Base-by-base conservation (phyloP, 2,329 filamentous ascomycete genomes). In the Sporothrix luriei region DNA sequence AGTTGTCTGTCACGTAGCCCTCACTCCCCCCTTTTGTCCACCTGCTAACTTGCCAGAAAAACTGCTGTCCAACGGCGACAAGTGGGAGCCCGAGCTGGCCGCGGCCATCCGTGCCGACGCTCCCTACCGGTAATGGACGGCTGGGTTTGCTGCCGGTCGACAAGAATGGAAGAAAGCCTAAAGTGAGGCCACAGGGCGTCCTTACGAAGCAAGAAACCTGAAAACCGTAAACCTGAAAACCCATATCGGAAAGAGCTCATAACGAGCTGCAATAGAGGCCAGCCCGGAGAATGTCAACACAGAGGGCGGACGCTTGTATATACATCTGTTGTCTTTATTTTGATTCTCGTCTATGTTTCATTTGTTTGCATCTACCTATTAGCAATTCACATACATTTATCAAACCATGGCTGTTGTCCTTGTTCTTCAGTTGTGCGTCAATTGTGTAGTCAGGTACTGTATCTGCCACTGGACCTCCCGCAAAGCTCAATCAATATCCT, bases 21-120 rank as follows among this genome's bases (percentile, higher is more conserved):
- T 55, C 29, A 14, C 16, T 21, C 9, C 10, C 40, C 16, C 7
- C 3, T 10, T 13, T 4, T 6, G 11, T n/a, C 10, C 33, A 21
- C 16, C 40, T 5, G 13, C 70, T 69, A 33, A 66, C 26, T 10
- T 43, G 72, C 6, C 75, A 84, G 91, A 96, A 85, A 97, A 97
- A 83, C 83, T 97, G 74, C 81, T 97, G 73, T 83, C 91, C 74
- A 97, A 97, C 78, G 92, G 93, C 77, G 93, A 96, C 83, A 94
- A 94, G 83, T 99, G 95, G 95, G 95, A 99, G 84, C 94, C 95
- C 9, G 95, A 99, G 83, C 85, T 99, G 77, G 94, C 94, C 1
- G 94, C 95, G 70, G 90, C 88, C 75, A 95, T 95, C 78, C 90
- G 93, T 78, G 95, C 95, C 72, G 95, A 99, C 85, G 89, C 94